A percentile compares a stretch with the other conserved stretches of the same genome.
phyloP scores from a whole-genome alignment of 1,139 yeast genomes.

The Candida gigantensis region DNA sequence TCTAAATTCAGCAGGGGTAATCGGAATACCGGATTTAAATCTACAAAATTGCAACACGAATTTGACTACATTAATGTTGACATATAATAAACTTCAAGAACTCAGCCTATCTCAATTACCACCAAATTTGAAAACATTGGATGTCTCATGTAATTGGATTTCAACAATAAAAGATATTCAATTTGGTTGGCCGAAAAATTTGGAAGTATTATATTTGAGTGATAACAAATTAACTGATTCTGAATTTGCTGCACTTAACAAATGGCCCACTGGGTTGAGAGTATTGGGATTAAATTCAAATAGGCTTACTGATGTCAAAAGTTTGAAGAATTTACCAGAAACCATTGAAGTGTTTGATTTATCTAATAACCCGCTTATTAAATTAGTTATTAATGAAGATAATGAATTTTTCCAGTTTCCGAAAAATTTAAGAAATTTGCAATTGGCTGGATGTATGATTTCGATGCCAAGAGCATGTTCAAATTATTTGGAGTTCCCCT shows the following conservation, averaged over 20 bases:
- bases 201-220: constrained; percentile 28
- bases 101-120: constrained; percentile 29
- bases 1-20: constrained; percentile 33
- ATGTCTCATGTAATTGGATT: constrained; percentile 27
- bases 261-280: constrained; percentile 29
- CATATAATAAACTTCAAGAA: constrained; percentile 27
- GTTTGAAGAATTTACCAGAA: constrained; percentile 23
- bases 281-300: constrained; percentile 29
- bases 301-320: constrained; percentile 21
- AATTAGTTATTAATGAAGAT: constrained; percentile 8
- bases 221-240: constrained; percentile 24
- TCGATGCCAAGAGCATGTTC: constrained; percentile 1
- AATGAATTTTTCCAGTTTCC: constrained; percentile 24
- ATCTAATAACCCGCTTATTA: constrained; percentile 14
- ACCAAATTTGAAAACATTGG: constrained; percentile 28
- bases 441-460: constrained; percentile 14
- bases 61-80: constrained; percentile 35
- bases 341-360: constrained; percentile 24
- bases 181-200: constrained; percentile 27
- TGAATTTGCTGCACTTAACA: constrained; percentile 15
- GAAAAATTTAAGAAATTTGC: constrained; percentile 21
- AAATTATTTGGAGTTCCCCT: constrained; percentile 23
- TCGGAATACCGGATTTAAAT: constrained; percentile 15
- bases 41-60: constrained; percentile 19
- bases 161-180: constrained; percentile 9